Evolutionary conservation across 148 eudicot genomes (phyloP).

Genomic region (Drosera capensis): DNA sequence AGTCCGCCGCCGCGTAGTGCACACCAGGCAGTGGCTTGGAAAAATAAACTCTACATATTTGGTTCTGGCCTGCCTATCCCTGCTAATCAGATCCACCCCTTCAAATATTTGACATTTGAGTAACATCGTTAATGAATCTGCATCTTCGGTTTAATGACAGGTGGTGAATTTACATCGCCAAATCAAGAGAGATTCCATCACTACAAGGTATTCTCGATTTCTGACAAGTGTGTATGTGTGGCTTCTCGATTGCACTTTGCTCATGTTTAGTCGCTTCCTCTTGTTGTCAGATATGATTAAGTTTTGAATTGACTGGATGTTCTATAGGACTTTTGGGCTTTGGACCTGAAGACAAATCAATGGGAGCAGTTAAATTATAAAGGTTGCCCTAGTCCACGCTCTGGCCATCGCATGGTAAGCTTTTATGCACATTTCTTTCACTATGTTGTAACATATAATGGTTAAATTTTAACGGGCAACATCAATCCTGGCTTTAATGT

Average conservation of each 20-base stretch:
- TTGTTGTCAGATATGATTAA: no score
- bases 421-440: not conserved
- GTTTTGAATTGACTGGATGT: not conserved
- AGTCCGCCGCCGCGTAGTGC: slow-evolving; percentile 99
- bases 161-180: slow-evolving; percentile 98
- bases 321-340: slow-evolving; percentile 78
- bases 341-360: slow-evolving; percentile 94
- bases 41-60: slow-evolving; percentile 78
- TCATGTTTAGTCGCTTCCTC: no score
- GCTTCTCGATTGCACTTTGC: not conserved
- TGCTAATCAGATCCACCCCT: not conserved
- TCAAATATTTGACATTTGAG: not conserved
- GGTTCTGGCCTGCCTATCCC: slow-evolving; percentile 20
- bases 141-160: slow-evolving; percentile 14
- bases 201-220: slow-evolving; percentile 45
- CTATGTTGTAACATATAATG: no score
- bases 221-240: no score
- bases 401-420: slow-evolving; percentile 96
- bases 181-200: slow-evolving; percentile 99
- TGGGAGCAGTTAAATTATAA: slow-evolving; percentile 97
- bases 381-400: slow-evolving; percentile 93
- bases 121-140: not conserved
- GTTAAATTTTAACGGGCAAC: not conserved
- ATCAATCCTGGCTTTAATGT: not conserved
- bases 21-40: slow-evolving; percentile 97